Conservation (phyloP, 2,329 filamentous ascomycete genomes). For the Trichoderma koningiopsis region DNA sequence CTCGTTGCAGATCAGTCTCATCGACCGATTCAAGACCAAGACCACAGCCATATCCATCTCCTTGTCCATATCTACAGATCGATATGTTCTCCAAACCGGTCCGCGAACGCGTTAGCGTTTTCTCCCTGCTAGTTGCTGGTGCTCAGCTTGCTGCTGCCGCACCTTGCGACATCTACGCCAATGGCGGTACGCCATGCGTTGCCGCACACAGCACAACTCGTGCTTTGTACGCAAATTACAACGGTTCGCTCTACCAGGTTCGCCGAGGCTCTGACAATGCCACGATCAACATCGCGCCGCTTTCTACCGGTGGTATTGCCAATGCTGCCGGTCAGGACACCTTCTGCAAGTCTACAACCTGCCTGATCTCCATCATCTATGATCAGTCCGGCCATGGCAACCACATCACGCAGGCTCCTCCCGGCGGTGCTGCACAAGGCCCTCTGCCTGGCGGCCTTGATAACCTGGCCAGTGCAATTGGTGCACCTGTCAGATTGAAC, state of each 20-base stretch:
- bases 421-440: neutral
- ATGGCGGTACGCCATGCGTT: conserved; percentile 10
- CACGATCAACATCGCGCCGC: neutral
- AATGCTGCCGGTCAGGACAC: conserved; percentile 8
- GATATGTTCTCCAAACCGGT: neutral
- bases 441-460: conserved; percentile 3
- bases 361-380: conserved; percentile 14
- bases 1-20: neutral
- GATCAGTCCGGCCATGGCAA: conserved; percentile 14
- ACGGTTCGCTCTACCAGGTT: conserved; percentile 6
- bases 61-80: neutral
- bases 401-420: conserved; percentile 15
- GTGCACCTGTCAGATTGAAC: conserved; percentile 6
- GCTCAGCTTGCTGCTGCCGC: neutral
- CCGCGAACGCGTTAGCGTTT: neutral
- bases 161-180: conserved; percentile 11
- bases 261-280: conserved; percentile 2
- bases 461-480: conserved; percentile 4
- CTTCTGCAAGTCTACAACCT: conserved; percentile 5
- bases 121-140: neutral
- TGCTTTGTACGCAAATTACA: neutral
- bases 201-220: conserved; percentile 15
- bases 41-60: neutral
- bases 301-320: neutral
- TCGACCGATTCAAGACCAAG: neutral